Base-by-base conservation (phyloP, 176 grass and related monocot species). In the Triticum dicoccoides region DNA sequence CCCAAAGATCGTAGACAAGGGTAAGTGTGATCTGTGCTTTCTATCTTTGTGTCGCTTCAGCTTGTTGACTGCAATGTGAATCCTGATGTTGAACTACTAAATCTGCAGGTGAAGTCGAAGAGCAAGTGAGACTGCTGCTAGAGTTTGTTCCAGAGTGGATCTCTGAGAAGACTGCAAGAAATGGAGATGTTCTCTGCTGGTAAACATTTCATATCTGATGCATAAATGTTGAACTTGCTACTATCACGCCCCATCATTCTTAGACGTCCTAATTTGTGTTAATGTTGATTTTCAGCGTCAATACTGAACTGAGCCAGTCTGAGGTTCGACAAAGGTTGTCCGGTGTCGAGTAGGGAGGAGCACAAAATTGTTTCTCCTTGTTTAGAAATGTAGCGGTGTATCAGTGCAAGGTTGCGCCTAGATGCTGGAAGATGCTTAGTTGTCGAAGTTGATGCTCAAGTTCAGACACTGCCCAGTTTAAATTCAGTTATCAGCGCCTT, bases 101-200 rank as follows among this genome's bases (percentile, higher is more conserved):
- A 79, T 86, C 4, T 80, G 27, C 33, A 95, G 95, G 76, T 88
- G 95, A 98, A 90, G 86, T 93, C 14, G 93, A 93, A 80, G 89
- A 93, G 64, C 91, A 98, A 41, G 84, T 95, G 13, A 84, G 68
- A 21, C 33, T 98, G 24, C 87, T 98, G 73, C 54, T 90, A 76
- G 93, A 98, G 80, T 71, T 98, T 7, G 11, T 93, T 89, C 93
- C 93, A 74, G 91, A 95, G 47, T 98, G 96, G 96, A 93, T 98
- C 47, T 93, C 91, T 17, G 91, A 95, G 67, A 93, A 93, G 69
- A 77, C 76, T 3, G 85, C 81, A 32, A 56, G 61, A 37, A 86
- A 65, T 1, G 89, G 95, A 35, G 87, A 93, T 83, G 49, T 78
- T 61, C 84, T 95, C 3, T 90, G 89, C 54, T 87, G 93, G 95